Conservation (phyloP, 441 rosid genomes). For the Flueggea neowawraea region DNA sequence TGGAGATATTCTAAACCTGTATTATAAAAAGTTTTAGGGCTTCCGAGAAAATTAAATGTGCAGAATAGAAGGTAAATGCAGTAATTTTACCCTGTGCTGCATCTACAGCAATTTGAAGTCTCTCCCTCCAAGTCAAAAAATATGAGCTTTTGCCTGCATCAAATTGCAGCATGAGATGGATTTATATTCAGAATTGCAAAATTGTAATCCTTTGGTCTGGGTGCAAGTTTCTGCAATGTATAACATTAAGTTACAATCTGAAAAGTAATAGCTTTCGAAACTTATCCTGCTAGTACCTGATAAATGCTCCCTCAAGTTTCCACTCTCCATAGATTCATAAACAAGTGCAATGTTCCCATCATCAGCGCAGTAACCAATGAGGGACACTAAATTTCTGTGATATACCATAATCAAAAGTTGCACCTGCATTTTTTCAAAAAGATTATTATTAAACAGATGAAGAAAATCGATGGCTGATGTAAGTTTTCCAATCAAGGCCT, state of each 20-base stretch:
- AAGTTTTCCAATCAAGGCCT: too few species aligned
- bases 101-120: constrained; percentile 42
- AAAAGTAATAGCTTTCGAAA: too few species aligned
- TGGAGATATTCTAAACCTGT: constrained; percentile 56
- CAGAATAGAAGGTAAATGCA: neutral
- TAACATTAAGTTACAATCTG: too few species aligned
- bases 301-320: constrained; percentile 6
- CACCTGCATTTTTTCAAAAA: constrained; percentile 3
- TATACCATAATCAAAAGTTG: constrained; percentile 7
- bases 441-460: too few species aligned
- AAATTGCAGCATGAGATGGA: too few species aligned
- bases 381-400: constrained; percentile 11
- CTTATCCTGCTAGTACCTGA: neutral
- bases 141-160: constrained; percentile 16
- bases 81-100: constrained; percentile 39
- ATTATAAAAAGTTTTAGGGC: neutral
- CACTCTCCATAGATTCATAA: constrained; percentile 13
- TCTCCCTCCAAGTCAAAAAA: constrained; percentile 30
- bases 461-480: too few species aligned
- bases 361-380: constrained; percentile 15
- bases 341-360: constrained; percentile 2
- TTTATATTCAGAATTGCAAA: too few species aligned
- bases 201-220: too few species aligned
- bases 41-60: too few species aligned
- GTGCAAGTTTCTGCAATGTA: too few species aligned